Evolutionary conservation across 768 basidiomycete species (phyloP), one percentile per base, ranked within the genome.

Genomic region (Holtermannia corniformis): DNA sequence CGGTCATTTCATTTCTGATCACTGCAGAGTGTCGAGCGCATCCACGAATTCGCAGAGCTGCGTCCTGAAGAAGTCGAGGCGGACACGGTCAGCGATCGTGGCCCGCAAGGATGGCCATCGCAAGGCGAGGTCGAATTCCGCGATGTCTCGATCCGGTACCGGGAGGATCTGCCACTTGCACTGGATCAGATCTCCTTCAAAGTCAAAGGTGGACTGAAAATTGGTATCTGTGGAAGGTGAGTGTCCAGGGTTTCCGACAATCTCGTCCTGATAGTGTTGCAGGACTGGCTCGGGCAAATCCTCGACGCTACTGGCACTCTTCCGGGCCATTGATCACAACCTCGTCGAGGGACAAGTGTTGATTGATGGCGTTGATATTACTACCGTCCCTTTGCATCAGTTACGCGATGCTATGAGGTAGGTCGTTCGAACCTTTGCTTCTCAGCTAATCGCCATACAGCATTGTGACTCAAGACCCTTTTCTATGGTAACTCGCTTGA

Each of bases 221-320:
- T 64, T 24, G 62, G 62, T 11, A 61, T 64, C 41, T 61, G 59
- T 23, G 63, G 63, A 1, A 37, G 61, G 42, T 16, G 26, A 27
- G 47, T 46, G n/a, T n/a, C 48, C 10, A 20, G 52, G 19, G 21
- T 1, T 11, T 7, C 28, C 42, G 26, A 16, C 1, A 3, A 16
- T 27, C 23, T 53, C n/a, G 3, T 5, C 5, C 5, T 40, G 16
- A 32, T 13, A 12, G 10, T 1, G 24, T 14, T 41, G n/a, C n/a
- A 43, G 42, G 19, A 58, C 47, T 24, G 63, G 63, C 2, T 59
- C 60, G 4, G 63, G 63, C n/a, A 64, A 64, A 24, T 57, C 55
- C 19, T 51, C 63, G 13, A 49, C 61, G 3, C 25, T 61, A 20
- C 53, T 56, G 4, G 60, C 55, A 1, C 54, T 64, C n/a, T 64